Conservation (phyloP, 164 flowering plant genomes). For the Nymphaea thermarum region DNA sequence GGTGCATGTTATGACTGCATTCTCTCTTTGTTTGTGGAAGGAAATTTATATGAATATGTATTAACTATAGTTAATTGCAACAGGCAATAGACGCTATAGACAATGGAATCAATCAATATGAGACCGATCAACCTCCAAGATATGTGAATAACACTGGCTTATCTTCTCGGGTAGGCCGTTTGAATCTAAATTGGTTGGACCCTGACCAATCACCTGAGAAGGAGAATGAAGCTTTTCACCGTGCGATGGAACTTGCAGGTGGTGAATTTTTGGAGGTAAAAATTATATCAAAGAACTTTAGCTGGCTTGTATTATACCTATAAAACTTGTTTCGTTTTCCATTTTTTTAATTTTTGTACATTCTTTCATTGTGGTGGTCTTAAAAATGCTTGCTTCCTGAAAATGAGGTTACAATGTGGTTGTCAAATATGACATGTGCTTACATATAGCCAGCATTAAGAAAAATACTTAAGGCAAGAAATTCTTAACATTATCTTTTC, state of each 20-base stretch:
- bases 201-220: conserved; percentile 80
- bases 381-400: background rate
- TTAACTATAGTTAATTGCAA: conserved; percentile 1
- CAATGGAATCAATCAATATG: conserved; percentile 82
- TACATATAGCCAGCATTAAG: too few species aligned
- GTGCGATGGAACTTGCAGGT: conserved; percentile 77
- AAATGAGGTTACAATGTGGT: background rate
- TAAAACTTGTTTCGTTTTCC: background rate
- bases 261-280: conserved; percentile 74
- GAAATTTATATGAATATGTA: too few species aligned
- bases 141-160: conserved; percentile 69
- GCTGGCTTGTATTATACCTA: too few species aligned
- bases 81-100: conserved; percentile 95
- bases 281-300: background rate
- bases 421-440: background rate
- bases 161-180: conserved; percentile 71
- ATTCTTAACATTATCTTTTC: background rate
- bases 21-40: background rate
- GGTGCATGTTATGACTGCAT: background rate
- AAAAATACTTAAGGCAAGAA: background rate
- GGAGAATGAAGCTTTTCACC: conserved; percentile 83
- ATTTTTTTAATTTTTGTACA: too few species aligned
- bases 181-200: conserved; percentile 86
- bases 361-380: background rate
- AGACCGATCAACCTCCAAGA: conserved; percentile 68